Percentiles rank a stretch among this genome's conserved stretches.
phyloP scores from a whole-genome alignment of 2,329 filamentous ascomycete species.

The Claviceps fusiformis region DNA sequence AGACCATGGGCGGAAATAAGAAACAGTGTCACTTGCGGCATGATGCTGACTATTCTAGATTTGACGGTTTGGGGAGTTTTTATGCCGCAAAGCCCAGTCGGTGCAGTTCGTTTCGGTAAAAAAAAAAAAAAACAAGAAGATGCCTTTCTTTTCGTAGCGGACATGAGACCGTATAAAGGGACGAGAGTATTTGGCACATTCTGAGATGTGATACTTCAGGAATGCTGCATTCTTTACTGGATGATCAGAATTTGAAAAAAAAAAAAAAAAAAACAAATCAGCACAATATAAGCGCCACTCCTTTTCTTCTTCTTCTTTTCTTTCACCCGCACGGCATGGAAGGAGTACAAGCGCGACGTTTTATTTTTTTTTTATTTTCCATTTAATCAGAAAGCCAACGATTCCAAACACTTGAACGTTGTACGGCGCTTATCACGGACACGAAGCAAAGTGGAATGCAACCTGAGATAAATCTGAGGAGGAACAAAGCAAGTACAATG shows the following conservation, averaged over 20 bases:
- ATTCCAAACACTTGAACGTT: not conserved
- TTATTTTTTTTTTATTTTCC: not conserved
- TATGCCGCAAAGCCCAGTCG: not conserved
- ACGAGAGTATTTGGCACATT: not conserved
- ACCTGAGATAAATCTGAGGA: not conserved
- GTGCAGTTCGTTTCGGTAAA: not conserved
- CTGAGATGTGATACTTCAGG: not conserved
- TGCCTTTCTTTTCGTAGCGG: not conserved
- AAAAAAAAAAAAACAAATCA: too few relatives aligned
- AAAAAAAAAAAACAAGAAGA: not conserved
- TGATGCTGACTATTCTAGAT: not conserved
- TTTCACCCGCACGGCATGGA: not conserved
- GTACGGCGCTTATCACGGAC: not conserved
- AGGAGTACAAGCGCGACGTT: not conserved
- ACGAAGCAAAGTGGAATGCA: not conserved
- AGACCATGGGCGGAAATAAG: too few relatives aligned
- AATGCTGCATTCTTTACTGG: not conserved
- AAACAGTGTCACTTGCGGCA: not conserved
- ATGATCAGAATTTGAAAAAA: not conserved
- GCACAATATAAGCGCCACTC: not conserved
- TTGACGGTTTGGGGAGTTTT: not conserved
- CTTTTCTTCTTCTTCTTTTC: not conserved
- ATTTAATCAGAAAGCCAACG: not conserved
- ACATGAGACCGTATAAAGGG: not conserved
- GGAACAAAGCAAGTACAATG: not conserved